Evolutionary conservation across 2,329 filamentous ascomycete genomes (phyloP), one percentile per base, ranked within the genome.

Genomic region (Huntiella decipiens): DNA sequence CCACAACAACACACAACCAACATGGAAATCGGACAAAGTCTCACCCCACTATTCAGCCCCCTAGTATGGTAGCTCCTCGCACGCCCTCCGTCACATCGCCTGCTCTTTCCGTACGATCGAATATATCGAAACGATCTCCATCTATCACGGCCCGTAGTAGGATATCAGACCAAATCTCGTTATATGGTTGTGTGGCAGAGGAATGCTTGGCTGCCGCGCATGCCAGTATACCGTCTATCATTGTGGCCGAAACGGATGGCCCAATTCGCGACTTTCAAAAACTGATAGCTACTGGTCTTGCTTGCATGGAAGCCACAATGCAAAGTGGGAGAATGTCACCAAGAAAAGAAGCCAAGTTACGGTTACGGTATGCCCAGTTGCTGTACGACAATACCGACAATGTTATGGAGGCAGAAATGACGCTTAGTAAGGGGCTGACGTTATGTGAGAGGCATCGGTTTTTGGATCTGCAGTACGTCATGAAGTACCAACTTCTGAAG

Each of bases 321-420:
- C 75, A 74, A 50, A 75, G 71, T 43, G 66, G 66, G 38, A 68
- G 70, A 48, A 61, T 82, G 13, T 61, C 70, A 15, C 78, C 82
- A 3, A 70, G 78, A 12, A 64, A 75, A 39, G 82, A 87, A 57
- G 82, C 79, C 7, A 72, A 71, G 46, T 63, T 85, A 44, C 71
- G 79, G 22, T 60, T 87, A 37, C 70, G 79, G 54, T 85, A 86
- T 59, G 81, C 81, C 1, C 74, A 71, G 32, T 63, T 87, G 5
- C 60, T 88, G 17, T 70, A 76, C 34, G 77, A 84, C 51, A 82
- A 88, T 61, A 87, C 82, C 2, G 78, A 82, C 32, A 86, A 86
- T 52, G 63, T 76, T 8, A 76, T 75, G 63, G 76, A 83, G 53
- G 78, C 79, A 1, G 82, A 87, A 58, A 79, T 76, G 10, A 67